Evolutionary conservation across 371 early-diverging fungal genomes (phyloP).

Genomic region (Globomyces sp.): DNA sequence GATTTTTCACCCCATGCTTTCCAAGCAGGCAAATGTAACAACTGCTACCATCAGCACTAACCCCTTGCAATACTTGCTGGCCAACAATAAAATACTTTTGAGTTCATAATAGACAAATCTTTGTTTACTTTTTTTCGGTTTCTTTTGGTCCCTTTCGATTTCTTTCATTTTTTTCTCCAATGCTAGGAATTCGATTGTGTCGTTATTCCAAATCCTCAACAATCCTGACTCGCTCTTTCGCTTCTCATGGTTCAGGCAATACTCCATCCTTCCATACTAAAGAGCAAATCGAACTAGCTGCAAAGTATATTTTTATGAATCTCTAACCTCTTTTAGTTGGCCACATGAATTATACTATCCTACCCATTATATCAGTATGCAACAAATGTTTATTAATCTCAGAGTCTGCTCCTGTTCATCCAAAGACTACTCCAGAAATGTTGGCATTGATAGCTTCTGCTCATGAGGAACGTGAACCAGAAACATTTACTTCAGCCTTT

Average conservation of each 20-base stretch:
- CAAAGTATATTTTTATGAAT: no score
- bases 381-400: no score
- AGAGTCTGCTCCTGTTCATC: no score
- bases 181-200: no score
- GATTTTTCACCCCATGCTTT: conserved; percentile 68
- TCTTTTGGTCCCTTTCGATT: background rate
- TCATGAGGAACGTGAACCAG: conserved; percentile 12
- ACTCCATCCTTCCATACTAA: no score
- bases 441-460: conserved; percentile 5
- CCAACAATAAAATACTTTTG: no score
- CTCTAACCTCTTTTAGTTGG: background rate
- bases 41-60: conserved; percentile 68
- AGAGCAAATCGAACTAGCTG: no score
- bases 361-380: background rate
- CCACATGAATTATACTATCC: conserved; percentile 13
- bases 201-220: no score
- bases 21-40: conserved; percentile 63
- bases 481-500: conserved; percentile 9
- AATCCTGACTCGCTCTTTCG: no score
- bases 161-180: background rate
- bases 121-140: background rate
- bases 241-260: no score
- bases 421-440: conserved; percentile 14
- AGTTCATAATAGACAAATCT: no score
- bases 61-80: background rate